These are phyloP conservation scores for Hypoxylon sp. DNA, from an alignment of 2,329 filamentous ascomycete species.

Conservation along the genomic window DNA sequence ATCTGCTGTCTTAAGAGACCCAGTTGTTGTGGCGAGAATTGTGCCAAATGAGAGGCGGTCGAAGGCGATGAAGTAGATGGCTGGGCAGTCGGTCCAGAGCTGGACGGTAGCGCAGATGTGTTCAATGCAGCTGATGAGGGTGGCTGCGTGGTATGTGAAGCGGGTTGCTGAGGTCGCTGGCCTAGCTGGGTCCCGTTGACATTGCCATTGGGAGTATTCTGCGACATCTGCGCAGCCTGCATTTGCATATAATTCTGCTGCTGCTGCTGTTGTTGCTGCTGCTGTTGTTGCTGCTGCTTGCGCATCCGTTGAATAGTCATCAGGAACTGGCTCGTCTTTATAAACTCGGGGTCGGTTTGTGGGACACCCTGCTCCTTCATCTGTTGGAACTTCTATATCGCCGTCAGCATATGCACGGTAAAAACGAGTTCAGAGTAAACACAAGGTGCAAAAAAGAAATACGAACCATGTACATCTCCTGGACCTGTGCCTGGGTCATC, in stretches of 20 bases:
- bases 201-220: constrained; percentile 69
- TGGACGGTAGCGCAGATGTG: constrained; percentile 59
- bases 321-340: constrained; percentile 85
- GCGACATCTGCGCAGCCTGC: constrained; percentile 63
- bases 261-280: constrained; percentile 66
- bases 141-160: constrained; percentile 56
- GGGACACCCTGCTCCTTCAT: constrained; percentile 90
- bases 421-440: constrained; percentile 13
- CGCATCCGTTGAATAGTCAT: constrained; percentile 76
- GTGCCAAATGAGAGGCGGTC: constrained; percentile 56
- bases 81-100: constrained; percentile 52
- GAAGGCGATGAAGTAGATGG: constrained; percentile 55
- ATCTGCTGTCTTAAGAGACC: constrained; percentile 87
- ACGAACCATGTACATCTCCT: constrained; percentile 77
- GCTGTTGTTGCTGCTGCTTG: constrained; percentile 64
- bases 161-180: constrained; percentile 58
- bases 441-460: constrained; percentile 18
- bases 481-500: constrained; percentile 82
- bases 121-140: constrained; percentile 56
- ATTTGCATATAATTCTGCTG: constrained; percentile 69
- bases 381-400: constrained; percentile 82
- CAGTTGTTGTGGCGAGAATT: constrained; percentile 85
- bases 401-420: constrained; percentile 55
- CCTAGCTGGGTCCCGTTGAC: constrained; percentile 65
- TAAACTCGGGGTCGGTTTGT: constrained; percentile 86